These are phyloP conservation scores for Obelidium mucronatum DNA, from an alignment of 192 early-diverging fungal genomes.

Conservation along the genomic window DNA sequence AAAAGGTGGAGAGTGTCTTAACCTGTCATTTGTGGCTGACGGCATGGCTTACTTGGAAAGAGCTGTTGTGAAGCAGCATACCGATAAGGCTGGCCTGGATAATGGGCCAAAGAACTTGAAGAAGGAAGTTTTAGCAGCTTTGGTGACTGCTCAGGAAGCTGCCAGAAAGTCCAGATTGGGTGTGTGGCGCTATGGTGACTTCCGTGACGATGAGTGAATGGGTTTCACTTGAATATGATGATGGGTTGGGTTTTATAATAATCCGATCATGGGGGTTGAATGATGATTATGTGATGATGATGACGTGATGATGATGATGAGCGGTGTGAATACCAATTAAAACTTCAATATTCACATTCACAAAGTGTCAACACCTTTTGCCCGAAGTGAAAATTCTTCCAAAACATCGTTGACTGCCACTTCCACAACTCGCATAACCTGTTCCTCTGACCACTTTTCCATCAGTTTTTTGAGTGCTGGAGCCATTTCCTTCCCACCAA, in stretches of 20 bases:
- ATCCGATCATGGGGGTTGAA: not conserved
- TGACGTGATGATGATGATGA: conserved; percentile 2
- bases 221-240: no score
- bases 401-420: conserved; percentile 51
- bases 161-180: conserved; percentile 70
- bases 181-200: conserved; percentile 63
- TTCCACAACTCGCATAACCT: conserved; percentile 48
- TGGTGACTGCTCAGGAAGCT: conserved; percentile 69
- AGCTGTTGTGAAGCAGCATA: conserved; percentile 46
- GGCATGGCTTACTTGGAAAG: conserved; percentile 50
- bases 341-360: not conserved
- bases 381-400: conserved; percentile 53
- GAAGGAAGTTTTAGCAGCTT: conserved; percentile 61
- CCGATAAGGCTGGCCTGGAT: conserved; percentile 30
- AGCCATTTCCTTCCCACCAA: conserved; percentile 25
- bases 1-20: conserved; percentile 37
- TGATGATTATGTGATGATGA: not conserved
- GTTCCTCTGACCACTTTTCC: conserved; percentile 47
- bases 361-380: conserved; percentile 17
- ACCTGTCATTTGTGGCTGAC: conserved; percentile 51
- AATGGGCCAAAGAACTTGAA: conserved; percentile 50
- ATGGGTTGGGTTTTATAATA: not conserved
- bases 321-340: no score
- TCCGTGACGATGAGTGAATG: conserved; percentile 53
- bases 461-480: conserved; percentile 17